Evolutionary conservation across 352 stramenopile species (phyloP).

Genomic region (Globisporangium sylvaticum): DNA sequence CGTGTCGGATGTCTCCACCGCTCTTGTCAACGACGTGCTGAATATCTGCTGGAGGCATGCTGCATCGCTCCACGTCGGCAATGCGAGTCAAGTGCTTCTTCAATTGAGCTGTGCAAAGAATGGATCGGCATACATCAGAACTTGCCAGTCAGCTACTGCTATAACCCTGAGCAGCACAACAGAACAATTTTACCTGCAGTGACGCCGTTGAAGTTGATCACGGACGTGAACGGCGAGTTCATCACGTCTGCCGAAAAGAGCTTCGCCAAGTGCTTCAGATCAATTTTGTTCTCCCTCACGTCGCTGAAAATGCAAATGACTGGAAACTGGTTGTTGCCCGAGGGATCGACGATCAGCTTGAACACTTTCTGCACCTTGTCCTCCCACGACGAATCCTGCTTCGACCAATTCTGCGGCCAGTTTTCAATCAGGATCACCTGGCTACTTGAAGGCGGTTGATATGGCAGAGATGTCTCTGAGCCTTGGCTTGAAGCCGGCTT

Average conservation of each 20-base stretch:
- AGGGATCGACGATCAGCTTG: slow-evolving; percentile 43
- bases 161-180: background rate
- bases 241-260: slow-evolving; percentile 70
- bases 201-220: slow-evolving; percentile 80
- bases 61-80: slow-evolving; percentile 29
- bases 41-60: slow-evolving; percentile 27
- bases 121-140: background rate
- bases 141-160: background rate
- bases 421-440: slow-evolving; percentile 73
- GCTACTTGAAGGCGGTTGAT: background rate
- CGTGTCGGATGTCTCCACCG: slow-evolving; percentile 75
- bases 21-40: slow-evolving; percentile 53
- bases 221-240: slow-evolving; percentile 54
- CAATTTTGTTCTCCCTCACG: slow-evolving; percentile 71
- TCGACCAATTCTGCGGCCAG: slow-evolving; percentile 59
- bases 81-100: slow-evolving; percentile 63
- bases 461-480: background rate
- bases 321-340: slow-evolving; percentile 35
- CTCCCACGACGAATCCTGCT: slow-evolving; percentile 33
- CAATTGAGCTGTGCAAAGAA: slow-evolving; percentile 37
- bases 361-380: slow-evolving; percentile 59
- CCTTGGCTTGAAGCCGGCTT: slow-evolving; percentile 16
- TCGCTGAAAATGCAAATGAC: slow-evolving; percentile 84
- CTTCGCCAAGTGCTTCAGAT: slow-evolving; percentile 48
- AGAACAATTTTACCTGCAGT: slow-evolving; percentile 44